A percentile compares a stretch with the other conserved stretches of the same genome.
Conservation (phyloP, 2,329 filamentous ascomycete genomes). For the Clonostachys chloroleuca region DNA sequence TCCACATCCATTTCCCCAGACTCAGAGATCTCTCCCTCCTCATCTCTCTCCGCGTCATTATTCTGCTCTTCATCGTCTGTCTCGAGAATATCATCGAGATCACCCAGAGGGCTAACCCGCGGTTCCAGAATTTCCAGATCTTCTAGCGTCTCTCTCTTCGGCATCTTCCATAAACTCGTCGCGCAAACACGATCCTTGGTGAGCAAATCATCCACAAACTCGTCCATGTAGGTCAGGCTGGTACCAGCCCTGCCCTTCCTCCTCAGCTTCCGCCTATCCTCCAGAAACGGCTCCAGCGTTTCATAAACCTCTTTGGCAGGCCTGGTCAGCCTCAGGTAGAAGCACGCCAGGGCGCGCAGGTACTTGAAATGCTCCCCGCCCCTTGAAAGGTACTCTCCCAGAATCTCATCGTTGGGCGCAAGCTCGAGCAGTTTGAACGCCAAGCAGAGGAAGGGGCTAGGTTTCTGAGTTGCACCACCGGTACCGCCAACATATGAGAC, state of each 20-base stretch:
- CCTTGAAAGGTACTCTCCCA: slow-evolving; percentile 74
- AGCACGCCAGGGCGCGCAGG: slow-evolving; percentile 80
- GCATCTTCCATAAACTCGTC: slow-evolving; percentile 90
- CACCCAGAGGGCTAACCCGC: slow-evolving; percentile 76
- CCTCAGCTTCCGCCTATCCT: slow-evolving; percentile 79
- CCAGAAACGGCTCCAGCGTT: slow-evolving; percentile 76
- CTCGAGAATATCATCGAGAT: slow-evolving; percentile 67
- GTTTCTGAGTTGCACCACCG: slow-evolving; percentile 77
- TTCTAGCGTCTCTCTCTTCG: slow-evolving; percentile 75
- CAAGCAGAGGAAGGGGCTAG: slow-evolving; percentile 88
- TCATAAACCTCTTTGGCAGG: slow-evolving; percentile 75
- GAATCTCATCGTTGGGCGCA: slow-evolving; percentile 71
- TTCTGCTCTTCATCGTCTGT: slow-evolving; percentile 47
- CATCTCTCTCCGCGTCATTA: slow-evolving; percentile 11
- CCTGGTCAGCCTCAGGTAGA: slow-evolving; percentile 89
- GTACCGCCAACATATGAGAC: slow-evolving; percentile 84
- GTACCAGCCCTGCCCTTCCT: slow-evolving; percentile 72
- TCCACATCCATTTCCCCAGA: slow-evolving; percentile 33
- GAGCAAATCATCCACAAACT: slow-evolving; percentile 89
- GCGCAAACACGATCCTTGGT: slow-evolving; percentile 87
- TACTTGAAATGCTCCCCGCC: slow-evolving; percentile 81
- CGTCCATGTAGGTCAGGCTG: slow-evolving; percentile 76
- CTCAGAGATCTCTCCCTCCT: slow-evolving; percentile 21
- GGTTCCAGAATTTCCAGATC: slow-evolving; percentile 86
- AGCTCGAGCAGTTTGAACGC: slow-evolving; percentile 93